phyloP scores from a whole-genome alignment of 2,329 filamentous ascomycete genomes.

The Claviceps cyperi region DNA sequence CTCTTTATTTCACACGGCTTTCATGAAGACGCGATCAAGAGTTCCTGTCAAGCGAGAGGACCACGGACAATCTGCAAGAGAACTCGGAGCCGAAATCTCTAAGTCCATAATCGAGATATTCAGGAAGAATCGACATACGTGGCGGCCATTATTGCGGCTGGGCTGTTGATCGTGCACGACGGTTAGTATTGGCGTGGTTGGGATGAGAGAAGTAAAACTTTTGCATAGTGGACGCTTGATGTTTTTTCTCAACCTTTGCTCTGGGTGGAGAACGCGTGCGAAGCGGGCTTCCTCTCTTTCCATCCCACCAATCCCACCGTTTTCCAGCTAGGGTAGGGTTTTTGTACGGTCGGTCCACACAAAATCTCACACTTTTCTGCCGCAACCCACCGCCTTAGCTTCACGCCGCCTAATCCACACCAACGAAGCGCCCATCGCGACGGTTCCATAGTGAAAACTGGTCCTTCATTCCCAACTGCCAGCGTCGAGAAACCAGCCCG shows the following conservation, averaged over 20 bases:
- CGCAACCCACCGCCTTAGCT: constrained; percentile 20
- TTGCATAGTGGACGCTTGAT: neutral
- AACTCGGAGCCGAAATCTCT: constrained; percentile 33
- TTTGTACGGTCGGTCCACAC: constrained; percentile 13
- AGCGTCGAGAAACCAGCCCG: constrained; percentile 20
- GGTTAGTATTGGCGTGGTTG: constrained; percentile 25
- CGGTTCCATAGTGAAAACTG: constrained; percentile 10
- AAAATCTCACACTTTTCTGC: constrained; percentile 19
- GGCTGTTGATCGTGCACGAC: constrained; percentile 20
- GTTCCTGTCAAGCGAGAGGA: constrained; percentile 60
- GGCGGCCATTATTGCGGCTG: constrained; percentile 28
- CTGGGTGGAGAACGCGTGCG: constrained; percentile 1
- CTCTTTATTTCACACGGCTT: constrained; percentile 13
- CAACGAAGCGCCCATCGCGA: constrained; percentile 13
- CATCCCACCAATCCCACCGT: neutral
- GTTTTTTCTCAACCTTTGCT: constrained; percentile 4
- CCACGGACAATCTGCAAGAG: constrained; percentile 59
- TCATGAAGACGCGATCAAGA: constrained; percentile 9
- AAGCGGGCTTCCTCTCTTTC: neutral
- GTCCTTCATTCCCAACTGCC: constrained; percentile 20
- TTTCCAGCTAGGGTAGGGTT: constrained; percentile 20
- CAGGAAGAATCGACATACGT: constrained; percentile 38
- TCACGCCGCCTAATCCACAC: constrained; percentile 11
- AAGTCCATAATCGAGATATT: constrained; percentile 17
- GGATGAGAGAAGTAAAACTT: constrained; percentile 5